Percentiles rank a stretch among this genome's conserved stretches.
Evolutionary conservation across 495 filamentous ascomycete genomes (phyloP).

Genomic region (Penicillium diatomitis): DNA sequence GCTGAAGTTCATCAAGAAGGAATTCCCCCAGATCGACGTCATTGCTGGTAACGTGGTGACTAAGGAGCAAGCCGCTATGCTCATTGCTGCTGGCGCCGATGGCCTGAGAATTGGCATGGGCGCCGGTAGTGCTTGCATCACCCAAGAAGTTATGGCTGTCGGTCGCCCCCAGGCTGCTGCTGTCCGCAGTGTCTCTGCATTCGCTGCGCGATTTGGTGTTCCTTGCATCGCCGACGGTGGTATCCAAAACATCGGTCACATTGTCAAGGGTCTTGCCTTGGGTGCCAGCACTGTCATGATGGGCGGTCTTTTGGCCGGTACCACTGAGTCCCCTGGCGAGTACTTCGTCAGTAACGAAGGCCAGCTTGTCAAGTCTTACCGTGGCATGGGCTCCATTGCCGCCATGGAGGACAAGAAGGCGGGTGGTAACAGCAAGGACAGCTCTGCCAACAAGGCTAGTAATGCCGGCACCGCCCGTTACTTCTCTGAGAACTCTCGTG

Average conservation of each 20-base stretch:
- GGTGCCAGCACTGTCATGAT: slow-evolving; percentile 98
- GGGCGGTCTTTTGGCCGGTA: slow-evolving; percentile 94
- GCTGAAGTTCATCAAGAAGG: slow-evolving; percentile 88
- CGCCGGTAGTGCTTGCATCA: slow-evolving; percentile 95
- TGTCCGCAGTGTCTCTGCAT: slow-evolving; percentile 78
- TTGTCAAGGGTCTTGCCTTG: slow-evolving; percentile 93
- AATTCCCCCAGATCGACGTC: slow-evolving; percentile 78
- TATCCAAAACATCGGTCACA: slow-evolving; percentile 97
- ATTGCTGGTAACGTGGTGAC: slow-evolving; percentile 98
- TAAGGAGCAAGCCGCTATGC: slow-evolving; percentile 78
- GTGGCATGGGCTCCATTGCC: slow-evolving; percentile 97
- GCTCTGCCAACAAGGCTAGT: slow-evolving; percentile 79
- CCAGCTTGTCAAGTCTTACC: slow-evolving; percentile 97
- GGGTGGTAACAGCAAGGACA: slow-evolving; percentile 52
- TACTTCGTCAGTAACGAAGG: slow-evolving; percentile 93
- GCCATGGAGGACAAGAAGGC: slow-evolving; percentile 99
- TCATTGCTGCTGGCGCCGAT: slow-evolving; percentile 93
- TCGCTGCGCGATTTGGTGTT: slow-evolving; percentile 88
- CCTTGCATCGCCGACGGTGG: slow-evolving; percentile 97
- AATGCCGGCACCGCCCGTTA: slow-evolving; percentile 97
- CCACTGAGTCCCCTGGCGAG: slow-evolving; percentile 92
- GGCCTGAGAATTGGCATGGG: slow-evolving; percentile 99
- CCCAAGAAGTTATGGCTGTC: slow-evolving; percentile 99
- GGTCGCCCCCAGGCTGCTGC: slow-evolving; percentile 90
- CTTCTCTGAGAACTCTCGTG: slow-evolving; percentile 91